phyloP scores from a whole-genome alignment of 2,329 filamentous ascomycete genomes.

The Phaeosphaeria sp. region DNA sequence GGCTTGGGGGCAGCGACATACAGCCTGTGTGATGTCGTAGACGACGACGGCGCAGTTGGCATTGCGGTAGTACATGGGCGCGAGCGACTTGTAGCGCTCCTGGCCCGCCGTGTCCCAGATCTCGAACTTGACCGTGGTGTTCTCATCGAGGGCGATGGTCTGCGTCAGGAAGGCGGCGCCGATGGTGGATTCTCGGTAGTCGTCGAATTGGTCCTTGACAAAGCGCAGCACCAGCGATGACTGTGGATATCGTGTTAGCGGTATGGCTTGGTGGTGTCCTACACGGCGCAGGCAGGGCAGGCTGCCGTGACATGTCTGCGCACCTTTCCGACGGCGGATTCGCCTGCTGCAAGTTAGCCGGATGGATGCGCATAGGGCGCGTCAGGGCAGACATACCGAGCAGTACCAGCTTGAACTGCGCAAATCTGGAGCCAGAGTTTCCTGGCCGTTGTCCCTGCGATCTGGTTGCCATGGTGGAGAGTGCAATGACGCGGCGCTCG shows the following conservation, averaged over 20 bases:
- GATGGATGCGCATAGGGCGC: neutral
- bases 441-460: constrained; percentile 70
- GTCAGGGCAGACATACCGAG: constrained; percentile 69
- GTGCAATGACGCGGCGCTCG: constrained; percentile 30
- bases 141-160: constrained; percentile 97
- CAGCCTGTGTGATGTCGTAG: constrained; percentile 98
- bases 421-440: constrained; percentile 77
- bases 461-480: constrained; percentile 77
- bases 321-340: constrained; percentile 99
- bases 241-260: constrained; percentile 57
- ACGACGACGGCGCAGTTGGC: constrained; percentile 99
- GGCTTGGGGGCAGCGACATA: constrained; percentile 58
- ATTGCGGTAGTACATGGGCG: constrained; percentile 99
- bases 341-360: constrained; percentile 66
- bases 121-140: constrained; percentile 98
- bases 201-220: constrained; percentile 99
- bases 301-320: constrained; percentile 30
- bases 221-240: constrained; percentile 98
- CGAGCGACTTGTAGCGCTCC: constrained; percentile 97
- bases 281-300: constrained; percentile 16
- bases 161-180: constrained; percentile 98
- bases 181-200: constrained; percentile 97
- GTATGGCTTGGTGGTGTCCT: constrained; percentile 1
- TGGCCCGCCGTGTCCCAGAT: constrained; percentile 94
- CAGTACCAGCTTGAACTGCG: constrained; percentile 98